Conservation (phyloP, 345 rosid species). For the Citrus cavaleriei region DNA sequence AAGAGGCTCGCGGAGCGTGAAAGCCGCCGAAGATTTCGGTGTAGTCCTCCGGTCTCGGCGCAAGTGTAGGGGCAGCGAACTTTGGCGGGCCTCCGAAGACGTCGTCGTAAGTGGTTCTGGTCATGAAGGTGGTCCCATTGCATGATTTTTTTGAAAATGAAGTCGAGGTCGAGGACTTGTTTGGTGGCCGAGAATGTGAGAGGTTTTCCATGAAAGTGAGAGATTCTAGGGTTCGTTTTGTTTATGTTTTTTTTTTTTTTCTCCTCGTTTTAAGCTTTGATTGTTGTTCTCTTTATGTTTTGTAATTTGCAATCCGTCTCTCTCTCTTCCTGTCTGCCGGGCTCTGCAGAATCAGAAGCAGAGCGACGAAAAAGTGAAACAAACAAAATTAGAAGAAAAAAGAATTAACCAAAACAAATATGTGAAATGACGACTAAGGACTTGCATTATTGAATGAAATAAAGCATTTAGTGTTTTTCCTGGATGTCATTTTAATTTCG, state of each 20-base stretch:
- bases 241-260: neutral
- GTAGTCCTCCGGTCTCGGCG: slow-evolving; percentile 86
- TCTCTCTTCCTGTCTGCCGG: neutral
- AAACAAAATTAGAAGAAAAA: neutral
- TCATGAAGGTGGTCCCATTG: slow-evolving; percentile 27
- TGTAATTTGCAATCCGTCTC: neutral
- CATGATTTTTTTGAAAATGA: slow-evolving; percentile 26
- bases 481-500: no score
- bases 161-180: slow-evolving; percentile 18
- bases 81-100: slow-evolving; percentile 71
- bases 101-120: slow-evolving; percentile 59
- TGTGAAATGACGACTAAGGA: slow-evolving; percentile 25
- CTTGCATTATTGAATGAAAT: slow-evolving; percentile 12
- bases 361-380: neutral
- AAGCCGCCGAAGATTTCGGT: slow-evolving; percentile 76
- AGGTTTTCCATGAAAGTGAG: slow-evolving; percentile 58
- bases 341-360: slow-evolving; percentile 13
- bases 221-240: slow-evolving; percentile 24
- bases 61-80: slow-evolving; percentile 51
- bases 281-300: neutral
- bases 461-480: neutral
- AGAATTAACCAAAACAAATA: neutral
- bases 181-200: slow-evolving; percentile 51
- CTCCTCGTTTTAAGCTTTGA: neutral
- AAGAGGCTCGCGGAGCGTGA: slow-evolving; percentile 71